phyloP scores from a whole-genome alignment of 2,329 filamentous ascomycete genomes.

The Fusarium sp. region DNA sequence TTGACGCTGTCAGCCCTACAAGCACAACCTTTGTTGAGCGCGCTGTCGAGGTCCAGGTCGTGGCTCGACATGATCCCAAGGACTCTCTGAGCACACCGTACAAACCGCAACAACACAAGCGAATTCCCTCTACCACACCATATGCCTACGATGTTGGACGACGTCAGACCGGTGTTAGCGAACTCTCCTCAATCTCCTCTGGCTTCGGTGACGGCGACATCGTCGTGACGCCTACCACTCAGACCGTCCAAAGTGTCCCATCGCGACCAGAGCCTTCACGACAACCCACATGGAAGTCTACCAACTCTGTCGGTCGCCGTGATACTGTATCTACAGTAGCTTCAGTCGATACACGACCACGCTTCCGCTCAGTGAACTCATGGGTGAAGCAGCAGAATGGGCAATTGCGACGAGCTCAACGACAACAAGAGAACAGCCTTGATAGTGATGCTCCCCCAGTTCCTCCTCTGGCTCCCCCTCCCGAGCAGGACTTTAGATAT shows the following conservation, averaged over 20 bases:
- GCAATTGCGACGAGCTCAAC: constrained; percentile 59
- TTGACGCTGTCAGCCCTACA: constrained; percentile 33
- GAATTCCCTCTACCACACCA: constrained; percentile 28
- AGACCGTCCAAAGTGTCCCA: constrained; percentile 26
- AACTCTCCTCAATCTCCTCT: constrained; percentile 69
- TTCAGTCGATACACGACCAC: constrained; percentile 63
- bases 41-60: constrained; percentile 34
- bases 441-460: constrained; percentile 51
- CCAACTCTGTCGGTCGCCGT: constrained; percentile 43
- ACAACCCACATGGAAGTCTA: constrained; percentile 28
- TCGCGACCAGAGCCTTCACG: constrained; percentile 23
- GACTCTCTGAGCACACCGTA: constrained; percentile 16
- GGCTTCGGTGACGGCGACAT: constrained; percentile 72
- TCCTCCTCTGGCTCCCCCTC: constrained; percentile 51
- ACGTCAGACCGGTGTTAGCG: constrained; percentile 54
- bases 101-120: constrained; percentile 24
- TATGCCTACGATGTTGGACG: constrained; percentile 26
- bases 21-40: constrained; percentile 39
- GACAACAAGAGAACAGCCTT: constrained; percentile 41
- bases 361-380: constrained; percentile 67
- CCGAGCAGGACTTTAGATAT: constrained; percentile 58
- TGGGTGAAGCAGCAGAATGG: constrained; percentile 73
- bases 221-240: constrained; percentile 52
- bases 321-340: constrained; percentile 63
- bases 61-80: constrained; percentile 31